Percentiles rank a stretch among this genome's conserved stretches.
phyloP scores from a whole-genome alignment of 371 early-diverging fungal species.

The Mortierella sp. region DNA sequence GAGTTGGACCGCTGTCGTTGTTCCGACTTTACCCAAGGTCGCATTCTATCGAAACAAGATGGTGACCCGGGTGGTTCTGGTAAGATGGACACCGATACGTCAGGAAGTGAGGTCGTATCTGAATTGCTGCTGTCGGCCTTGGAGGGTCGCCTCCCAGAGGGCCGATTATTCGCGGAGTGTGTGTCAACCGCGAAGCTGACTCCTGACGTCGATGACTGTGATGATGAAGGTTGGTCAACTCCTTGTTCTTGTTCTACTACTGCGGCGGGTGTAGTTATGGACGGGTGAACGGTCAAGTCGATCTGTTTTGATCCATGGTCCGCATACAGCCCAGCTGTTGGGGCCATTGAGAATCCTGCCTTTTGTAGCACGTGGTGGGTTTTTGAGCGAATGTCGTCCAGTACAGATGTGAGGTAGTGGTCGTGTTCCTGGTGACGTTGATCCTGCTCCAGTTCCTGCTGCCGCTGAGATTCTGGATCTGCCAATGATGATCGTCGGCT shows the following conservation, averaged over 20 bases:
- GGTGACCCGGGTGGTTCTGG: slow-evolving; percentile 16
- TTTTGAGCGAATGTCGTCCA: slow-evolving; percentile 42
- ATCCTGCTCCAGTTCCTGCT: slow-evolving; percentile 17
- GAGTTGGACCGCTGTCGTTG: slow-evolving; percentile 38
- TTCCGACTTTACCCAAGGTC: slow-evolving; percentile 35
- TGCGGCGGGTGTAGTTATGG: neutral
- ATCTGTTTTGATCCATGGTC: slow-evolving; percentile 33
- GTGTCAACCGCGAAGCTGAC: slow-evolving; percentile 20
- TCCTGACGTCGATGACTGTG: neutral
- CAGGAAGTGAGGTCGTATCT: slow-evolving; percentile 3
- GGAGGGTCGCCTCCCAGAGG: neutral
- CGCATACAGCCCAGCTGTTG: slow-evolving; percentile 37
- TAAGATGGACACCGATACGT: neutral
- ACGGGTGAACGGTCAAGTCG: slow-evolving; percentile 29
- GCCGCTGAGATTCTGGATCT: neutral
- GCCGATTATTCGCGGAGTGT: neutral
- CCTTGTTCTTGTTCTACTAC: neutral
- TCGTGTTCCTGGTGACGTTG: slow-evolving; percentile 23
- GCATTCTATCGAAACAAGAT: slow-evolving; percentile 24
- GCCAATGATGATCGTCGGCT: slow-evolving; percentile 19
- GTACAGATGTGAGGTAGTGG: slow-evolving; percentile 25
- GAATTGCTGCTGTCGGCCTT: neutral
- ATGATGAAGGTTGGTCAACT: neutral
- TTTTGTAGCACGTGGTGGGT: slow-evolving; percentile 38
- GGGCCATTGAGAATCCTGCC: slow-evolving; percentile 47